Percentiles rank a stretch among this genome's conserved stretches.
phyloP scores from a whole-genome alignment of 1,284 basidiomycete genomes.

The Pholiota adiposa region DNA sequence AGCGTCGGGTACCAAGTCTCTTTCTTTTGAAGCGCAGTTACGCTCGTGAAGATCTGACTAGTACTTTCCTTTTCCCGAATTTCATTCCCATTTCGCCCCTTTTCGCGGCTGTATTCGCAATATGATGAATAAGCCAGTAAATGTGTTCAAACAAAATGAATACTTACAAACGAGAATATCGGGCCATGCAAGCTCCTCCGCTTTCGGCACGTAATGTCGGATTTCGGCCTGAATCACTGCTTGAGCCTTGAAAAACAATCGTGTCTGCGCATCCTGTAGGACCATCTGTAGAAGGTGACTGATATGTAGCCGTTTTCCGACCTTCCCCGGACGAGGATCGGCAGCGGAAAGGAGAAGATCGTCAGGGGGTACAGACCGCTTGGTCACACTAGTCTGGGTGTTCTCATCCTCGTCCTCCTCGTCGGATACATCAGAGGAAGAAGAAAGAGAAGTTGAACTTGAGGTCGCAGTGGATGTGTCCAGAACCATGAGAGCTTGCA shows the following conservation, averaged over 20 bases:
- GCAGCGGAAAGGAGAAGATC: conserved; percentile 30
- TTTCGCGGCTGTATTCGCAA: conserved; percentile 45
- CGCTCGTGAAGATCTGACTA: conserved; percentile 63
- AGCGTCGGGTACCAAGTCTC: conserved; percentile 91
- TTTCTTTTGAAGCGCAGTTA: conserved; percentile 75
- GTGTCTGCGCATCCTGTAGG: conserved; percentile 91
- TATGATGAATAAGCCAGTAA: conserved; percentile 5
- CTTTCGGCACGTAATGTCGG: conserved; percentile 75
- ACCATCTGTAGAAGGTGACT: conserved; percentile 84
- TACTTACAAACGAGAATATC: conserved; percentile 68
- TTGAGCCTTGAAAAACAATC: conserved; percentile 93
- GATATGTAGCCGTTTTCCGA: conserved; percentile 49
- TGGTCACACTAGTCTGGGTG: conserved; percentile 23
- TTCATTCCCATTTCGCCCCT: conserved; percentile 44
- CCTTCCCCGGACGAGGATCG: conserved; percentile 31
- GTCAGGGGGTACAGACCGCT: conserved; percentile 10
- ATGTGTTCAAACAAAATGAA: too few species aligned
- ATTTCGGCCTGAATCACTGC: conserved; percentile 88
- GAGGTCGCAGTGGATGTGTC: conserved; percentile 58
- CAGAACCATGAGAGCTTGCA: conserved; percentile 92
- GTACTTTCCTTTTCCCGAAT: conserved; percentile 67
- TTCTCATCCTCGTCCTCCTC: conserved; percentile 17
- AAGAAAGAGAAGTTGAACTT: conserved; percentile 33
- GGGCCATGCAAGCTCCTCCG: conserved; percentile 85
- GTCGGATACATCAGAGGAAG: conserved; percentile 35